phyloP scores from a whole-genome alignment of 768 basidiomycete genomes.

The Amanita pseudoporphyria region DNA sequence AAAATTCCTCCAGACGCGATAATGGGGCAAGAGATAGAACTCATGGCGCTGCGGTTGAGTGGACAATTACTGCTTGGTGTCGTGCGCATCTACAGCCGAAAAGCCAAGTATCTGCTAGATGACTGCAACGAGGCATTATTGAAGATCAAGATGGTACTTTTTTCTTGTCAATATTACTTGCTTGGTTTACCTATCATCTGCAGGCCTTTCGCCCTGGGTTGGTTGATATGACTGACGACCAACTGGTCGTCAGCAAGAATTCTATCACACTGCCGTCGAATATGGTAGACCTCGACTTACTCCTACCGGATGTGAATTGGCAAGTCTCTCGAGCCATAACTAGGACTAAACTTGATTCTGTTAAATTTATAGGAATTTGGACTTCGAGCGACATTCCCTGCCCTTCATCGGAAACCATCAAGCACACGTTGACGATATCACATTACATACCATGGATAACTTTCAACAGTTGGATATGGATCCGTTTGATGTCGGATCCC shows the following conservation, averaged over 20 bases:
- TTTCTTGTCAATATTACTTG: background rate
- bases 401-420: constrained; percentile 55
- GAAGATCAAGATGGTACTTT: constrained; percentile 84
- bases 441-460: constrained; percentile 70
- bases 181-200: background rate
- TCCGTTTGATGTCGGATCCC: constrained; percentile 72
- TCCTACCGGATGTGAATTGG: constrained; percentile 79
- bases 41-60: constrained; percentile 93
- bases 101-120: constrained; percentile 95
- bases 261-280: constrained; percentile 80
- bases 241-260: constrained; percentile 77
- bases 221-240: constrained; percentile 95
- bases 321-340: constrained; percentile 19
- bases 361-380: constrained; percentile 51
- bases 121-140: constrained; percentile 96
- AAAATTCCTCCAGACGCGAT: constrained; percentile 57
- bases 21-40: constrained; percentile 84
- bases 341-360: constrained; percentile 8
- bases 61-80: constrained; percentile 96
- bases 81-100: constrained; percentile 94
- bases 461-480: constrained; percentile 58
- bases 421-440: constrained; percentile 82
- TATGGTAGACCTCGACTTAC: constrained; percentile 70
- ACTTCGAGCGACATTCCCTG: constrained; percentile 62
- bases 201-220: constrained; percentile 92